Base-by-base conservation (phyloP, 352 stramenopile species). In the Pythium sp. region DNA sequence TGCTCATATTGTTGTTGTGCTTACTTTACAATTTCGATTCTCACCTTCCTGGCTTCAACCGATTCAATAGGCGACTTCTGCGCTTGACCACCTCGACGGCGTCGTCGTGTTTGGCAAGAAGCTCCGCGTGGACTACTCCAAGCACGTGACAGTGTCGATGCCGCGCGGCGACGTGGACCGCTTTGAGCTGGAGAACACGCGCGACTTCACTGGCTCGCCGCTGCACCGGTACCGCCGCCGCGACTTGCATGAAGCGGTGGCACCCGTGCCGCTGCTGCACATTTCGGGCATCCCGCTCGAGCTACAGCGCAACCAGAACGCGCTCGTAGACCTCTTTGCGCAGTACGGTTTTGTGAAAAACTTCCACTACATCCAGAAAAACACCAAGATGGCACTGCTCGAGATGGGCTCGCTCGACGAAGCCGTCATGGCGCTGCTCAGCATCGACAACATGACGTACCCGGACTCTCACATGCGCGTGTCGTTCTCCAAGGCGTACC, bases 101-200 rank as follows among this genome's bases (percentile, higher is more conserved):
- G 72, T 93, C 53, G 75, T 82, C 28, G 73, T 94, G 20, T 94
- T 91, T 54, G 79, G 82, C 56, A 89, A 86, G 71, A 94, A 94
- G 64, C 74, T 93, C 28, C 87, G 87, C 47, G 80, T 94, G 49
- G 87, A 94, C 62, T 94, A 83, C 72, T 94, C 87, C 30, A 94
- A 93, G 71, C 87, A 94, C 74, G 82, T 72, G 59, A 83, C 70
- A 8, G 87, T 94, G 28, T 92, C 86, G 38, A 94, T 94, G 87
- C 87, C 87, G 4, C 87, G 85, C 28, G 80, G 80, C 14, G 81
- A 90, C n/a, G 87, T 88, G 1, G 87, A 94, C 62, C 80, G 73
- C 58, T 94, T 94, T 54, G 87, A 94, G 69, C 73, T 93, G 26
- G 83, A 94, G 58, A 94, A 94, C 72, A 94, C 87, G 55, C 76